Base-by-base conservation (phyloP, 345 rosid species). In the Boechera divaricarpa region DNA sequence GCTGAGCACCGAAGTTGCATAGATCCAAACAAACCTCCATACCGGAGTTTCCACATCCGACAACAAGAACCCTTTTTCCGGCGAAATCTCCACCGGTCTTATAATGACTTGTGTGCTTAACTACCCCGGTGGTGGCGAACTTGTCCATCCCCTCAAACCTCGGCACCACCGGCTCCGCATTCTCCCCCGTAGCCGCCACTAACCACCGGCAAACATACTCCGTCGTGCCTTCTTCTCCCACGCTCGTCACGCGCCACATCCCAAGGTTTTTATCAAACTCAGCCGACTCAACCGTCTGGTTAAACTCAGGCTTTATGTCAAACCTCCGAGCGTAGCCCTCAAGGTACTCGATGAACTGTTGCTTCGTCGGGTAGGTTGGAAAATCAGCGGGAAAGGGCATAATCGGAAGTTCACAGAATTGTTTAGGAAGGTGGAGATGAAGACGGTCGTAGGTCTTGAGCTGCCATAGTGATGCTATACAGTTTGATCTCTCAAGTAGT, bases 1-100 rank as follows among this genome's bases (percentile, higher is more conserved):
- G 96, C 58, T 24, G 66, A 60, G 97, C 97, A 83, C 80, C 82
- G 52, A 88, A 83, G 59, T 88, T 83, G 87, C 92, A 89, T 31
- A 95, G 97, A 85, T 95, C 99, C 89, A 92, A 85, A 80, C 99
- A 89, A 49, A 92, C 96, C 87, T 95, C 96, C 99, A 95, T 92
- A 32, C 99, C 98, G 7, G 98, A 95, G 80, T 95, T 92, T 33
- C 99, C 98, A 82, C 98, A 95, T 1, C 99, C 98, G 21, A 95
- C 98, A 11, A 92, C 99, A 76, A 95, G 77, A 75, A 92, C 97
- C 18, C 29, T 89, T 82, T 89, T 83, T 8, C 87, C 92, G 59
- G 85, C 48, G 33, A 92, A 89, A 60, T 84, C 84, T 39, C 86
- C 87, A 0, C 97, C 99, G 69, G 85, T 87, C 72, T 80, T 88